Evolutionary conservation across 768 basidiomycete species (phyloP).

Genomic region (Russula vinacea): DNA sequence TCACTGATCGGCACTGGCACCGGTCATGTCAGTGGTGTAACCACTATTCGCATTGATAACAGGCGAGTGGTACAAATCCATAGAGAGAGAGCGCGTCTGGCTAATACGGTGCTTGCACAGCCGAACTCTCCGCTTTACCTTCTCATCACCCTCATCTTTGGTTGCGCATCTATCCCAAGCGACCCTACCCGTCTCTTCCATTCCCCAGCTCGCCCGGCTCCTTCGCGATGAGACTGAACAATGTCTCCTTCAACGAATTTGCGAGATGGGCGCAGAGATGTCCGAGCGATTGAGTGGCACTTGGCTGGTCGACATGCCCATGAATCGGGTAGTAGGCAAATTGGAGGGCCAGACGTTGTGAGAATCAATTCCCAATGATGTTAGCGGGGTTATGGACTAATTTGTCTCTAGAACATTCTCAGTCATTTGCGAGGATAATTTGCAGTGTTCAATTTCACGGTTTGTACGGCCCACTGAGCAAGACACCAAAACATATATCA

Average conservation of each 20-base stretch:
- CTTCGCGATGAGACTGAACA: conserved; percentile 75
- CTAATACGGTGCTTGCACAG: conserved; percentile 37
- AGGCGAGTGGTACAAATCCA: conserved; percentile 41
- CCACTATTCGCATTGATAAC: conserved; percentile 64
- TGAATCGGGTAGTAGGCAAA: conserved; percentile 60
- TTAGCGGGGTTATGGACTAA: neutral
- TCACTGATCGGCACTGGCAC: conserved; percentile 43
- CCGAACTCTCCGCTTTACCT: conserved; percentile 72
- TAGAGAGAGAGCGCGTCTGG: neutral
- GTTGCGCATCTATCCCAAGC: conserved; percentile 80
- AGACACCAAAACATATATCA: conserved; percentile 14
- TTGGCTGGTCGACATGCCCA: conserved; percentile 76
- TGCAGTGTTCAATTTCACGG: conserved; percentile 25
- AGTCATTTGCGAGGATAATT: conserved; percentile 11
- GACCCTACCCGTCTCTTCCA: conserved; percentile 66
- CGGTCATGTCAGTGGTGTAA: conserved; percentile 63
- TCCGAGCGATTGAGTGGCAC: conserved; percentile 52
- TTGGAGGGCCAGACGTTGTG: conserved; percentile 80
- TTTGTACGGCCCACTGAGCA: conserved; percentile 4
- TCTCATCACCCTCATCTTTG: conserved; percentile 69
- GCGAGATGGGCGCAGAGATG: conserved; percentile 57
- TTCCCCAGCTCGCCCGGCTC: conserved; percentile 72
- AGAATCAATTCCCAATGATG: conserved; percentile 36
- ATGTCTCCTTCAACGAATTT: conserved; percentile 65
- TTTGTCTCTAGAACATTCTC: conserved; percentile 17